Base-by-base conservation (phyloP, 192 early-diverging fungal genomes). In the Chytriomyces sp. region DNA sequence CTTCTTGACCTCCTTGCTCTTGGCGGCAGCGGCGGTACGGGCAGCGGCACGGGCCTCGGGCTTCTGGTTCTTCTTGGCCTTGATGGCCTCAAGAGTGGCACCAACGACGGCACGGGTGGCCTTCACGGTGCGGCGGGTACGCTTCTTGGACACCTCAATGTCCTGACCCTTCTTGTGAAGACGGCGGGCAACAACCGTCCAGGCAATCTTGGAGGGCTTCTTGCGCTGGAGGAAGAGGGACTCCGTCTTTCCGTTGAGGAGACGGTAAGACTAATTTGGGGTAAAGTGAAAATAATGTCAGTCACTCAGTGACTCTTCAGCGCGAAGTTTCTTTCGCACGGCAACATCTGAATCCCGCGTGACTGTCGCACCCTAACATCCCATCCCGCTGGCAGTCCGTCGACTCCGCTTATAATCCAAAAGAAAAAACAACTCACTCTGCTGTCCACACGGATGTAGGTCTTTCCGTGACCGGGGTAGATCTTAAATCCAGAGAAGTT, bases 401-500 rank as follows among this genome's bases (percentile, higher is more conserved):
- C n/a, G n/a, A n/a, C n/a, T n/a, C n/a, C n/a, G n/a, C n/a, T n/a
- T n/a, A n/a, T n/a, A n/a, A n/a, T n/a, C n/a, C n/a, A n/a, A n/a
- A n/a, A n/a, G 37, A 25, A 71, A 22, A 3, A 58, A n/a, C 65
- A 74, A 83, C 86, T 56, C 82, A 94, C 93, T 77, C 89, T 90
- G 88, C 82, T 91, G 91, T 99, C 98, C 70, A 83, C 72, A 63
- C 92, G 92, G 78, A 99, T 90, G 80, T 88, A 99, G 67, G 91
- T 86, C 89, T 91, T 94, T 71, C 98, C 98, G 84, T 94, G 93
- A 81, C 93, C 93, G 62, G 98, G 98, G 90, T 99, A 98, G 92
- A 99, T 98, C 91, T 98, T 98, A 89, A 91, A 92, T 76, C 95
- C 94, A 75, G 95, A 96, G 84, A 99, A 98, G 79, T 92, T 90